These are phyloP conservation scores for Chaetomium sp. DNA, from an alignment of 2,329 filamentous ascomycete genomes.

Conservation along the genomic window DNA sequence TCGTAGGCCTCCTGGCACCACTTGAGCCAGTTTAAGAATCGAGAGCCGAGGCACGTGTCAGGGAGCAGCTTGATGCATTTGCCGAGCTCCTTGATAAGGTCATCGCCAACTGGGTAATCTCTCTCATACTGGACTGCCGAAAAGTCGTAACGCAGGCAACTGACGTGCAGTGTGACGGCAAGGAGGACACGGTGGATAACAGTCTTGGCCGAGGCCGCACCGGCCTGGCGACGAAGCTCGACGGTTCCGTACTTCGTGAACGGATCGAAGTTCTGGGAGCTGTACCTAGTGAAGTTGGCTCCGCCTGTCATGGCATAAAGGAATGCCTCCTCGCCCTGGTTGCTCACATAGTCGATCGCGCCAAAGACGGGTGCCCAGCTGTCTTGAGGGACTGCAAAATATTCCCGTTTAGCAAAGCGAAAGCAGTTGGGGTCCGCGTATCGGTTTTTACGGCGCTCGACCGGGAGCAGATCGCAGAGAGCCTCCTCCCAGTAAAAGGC, in stretches of 20 bases:
- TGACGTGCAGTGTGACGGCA: conserved; percentile 6
- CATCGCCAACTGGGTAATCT: background rate
- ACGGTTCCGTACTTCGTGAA: background rate
- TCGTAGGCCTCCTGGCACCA: background rate
- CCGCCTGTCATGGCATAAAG: background rate
- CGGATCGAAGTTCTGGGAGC: background rate
- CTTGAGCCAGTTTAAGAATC: background rate
- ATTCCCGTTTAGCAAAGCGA: background rate
- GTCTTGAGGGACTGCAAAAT: background rate
- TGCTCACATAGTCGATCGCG: background rate
- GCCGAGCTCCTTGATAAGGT: conserved; percentile 3
- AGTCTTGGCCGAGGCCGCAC: conserved; percentile 1
- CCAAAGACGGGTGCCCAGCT: background rate
- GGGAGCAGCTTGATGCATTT: conserved; percentile 4
- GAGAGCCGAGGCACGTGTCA: background rate
- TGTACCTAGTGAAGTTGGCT: background rate
- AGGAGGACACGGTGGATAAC: conserved; percentile 10
- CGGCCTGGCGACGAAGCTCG: conserved; percentile 9
- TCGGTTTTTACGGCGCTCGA: background rate
- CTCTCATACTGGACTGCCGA: rapidly evolving
- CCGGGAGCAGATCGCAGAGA: background rate
- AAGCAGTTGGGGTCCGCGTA: background rate
- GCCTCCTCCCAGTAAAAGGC: conserved; percentile 6
- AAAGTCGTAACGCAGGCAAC: background rate
- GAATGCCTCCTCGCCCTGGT: background rate